Evolutionary conservation across 1,284 basidiomycete species (phyloP), one percentile per base, ranked within the genome.

Genomic region (Pseudozyma thailandica): DNA sequence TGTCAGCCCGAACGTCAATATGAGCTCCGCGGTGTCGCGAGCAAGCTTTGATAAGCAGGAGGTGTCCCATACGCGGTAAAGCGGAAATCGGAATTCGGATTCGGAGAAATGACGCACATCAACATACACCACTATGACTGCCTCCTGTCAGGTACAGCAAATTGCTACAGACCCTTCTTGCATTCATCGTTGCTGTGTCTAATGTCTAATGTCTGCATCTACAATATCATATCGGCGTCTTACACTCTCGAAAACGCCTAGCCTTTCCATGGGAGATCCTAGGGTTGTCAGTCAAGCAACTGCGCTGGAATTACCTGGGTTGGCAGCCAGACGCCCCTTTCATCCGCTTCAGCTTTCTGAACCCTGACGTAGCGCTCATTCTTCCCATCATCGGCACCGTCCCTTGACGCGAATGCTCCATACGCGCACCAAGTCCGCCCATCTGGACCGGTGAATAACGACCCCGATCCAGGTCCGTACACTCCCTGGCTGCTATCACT

Each of bases 351-450:
- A 16, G 62, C 69, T 10, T 61, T 53, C 26, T 72, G 69, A 4
- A 72, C 69, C 39, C 59, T 45, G 9, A 62, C 69, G 28, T 50
- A 66, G 30, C 69, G 53, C 18, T 61, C 58, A 28, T 60, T 64
- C 37, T 51, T 72, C 13, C 54, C 69, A 18, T 49, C 48, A 23
- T 58, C 58, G 12, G 58, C 53, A 8, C 62, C 63, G 26, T 62
- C 52, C 13, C 25, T 44, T n/a, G 52, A 53, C 0, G 51, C 54
- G 26, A 58, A 72, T 6, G 69, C 69, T 10, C 69, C 62, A 27
- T 72, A 72, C 6, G 53, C 58, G 13, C 63, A 72, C 57, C 58
- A 66, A 6, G 41, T 45, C 16, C 47, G 21, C 0, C 62, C 63
- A 44, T 66, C 58, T 0, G 69, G 69, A 20, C 62, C 62, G 1